A percentile compares a stretch with the other conserved stretches of the same genome.
Conservation (phyloP, 2,329 filamentous ascomycete genomes). For the Exophiala aquamarina region DNA sequence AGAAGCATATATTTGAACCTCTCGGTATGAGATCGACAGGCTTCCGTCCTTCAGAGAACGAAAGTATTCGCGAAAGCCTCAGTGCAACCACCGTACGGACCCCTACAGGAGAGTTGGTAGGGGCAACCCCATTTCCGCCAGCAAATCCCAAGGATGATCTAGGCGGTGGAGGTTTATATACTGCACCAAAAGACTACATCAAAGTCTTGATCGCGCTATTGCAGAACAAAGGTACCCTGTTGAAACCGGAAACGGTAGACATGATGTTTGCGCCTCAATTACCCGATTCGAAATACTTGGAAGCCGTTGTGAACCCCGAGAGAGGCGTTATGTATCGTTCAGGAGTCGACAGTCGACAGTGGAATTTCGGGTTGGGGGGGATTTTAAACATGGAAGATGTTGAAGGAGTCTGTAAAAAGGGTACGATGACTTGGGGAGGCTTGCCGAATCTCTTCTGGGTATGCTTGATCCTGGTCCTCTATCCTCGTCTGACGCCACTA, state of each 20-base stretch:
- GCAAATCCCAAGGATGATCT: slow-evolving; percentile 40
- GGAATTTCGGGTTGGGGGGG: slow-evolving; percentile 22
- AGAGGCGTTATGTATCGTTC: slow-evolving; percentile 10
- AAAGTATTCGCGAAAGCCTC: slow-evolving; percentile 4
- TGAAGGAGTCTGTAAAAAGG: slow-evolving; percentile 15
- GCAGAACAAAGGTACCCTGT: slow-evolving; percentile 33
- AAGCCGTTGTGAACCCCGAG: slow-evolving; percentile 1
- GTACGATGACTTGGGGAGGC: slow-evolving; percentile 28
- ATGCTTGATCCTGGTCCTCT: background rate
- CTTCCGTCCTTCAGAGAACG: slow-evolving; percentile 14
- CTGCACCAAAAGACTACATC: slow-evolving; percentile 30
- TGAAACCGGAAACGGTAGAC: slow-evolving; percentile 28
- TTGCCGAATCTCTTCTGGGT: slow-evolving; percentile 29
- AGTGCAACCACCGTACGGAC: slow-evolving; percentile 42
- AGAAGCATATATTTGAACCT: slow-evolving; percentile 46
- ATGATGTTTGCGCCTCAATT: slow-evolving; percentile 24
- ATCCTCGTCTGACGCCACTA: background rate
- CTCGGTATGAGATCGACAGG: slow-evolving; percentile 41
- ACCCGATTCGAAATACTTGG: slow-evolving; percentile 2
- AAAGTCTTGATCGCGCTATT: slow-evolving; percentile 35
- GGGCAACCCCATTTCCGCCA: slow-evolving; percentile 39
- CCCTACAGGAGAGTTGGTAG: slow-evolving; percentile 37
- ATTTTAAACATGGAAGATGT: slow-evolving; percentile 19
- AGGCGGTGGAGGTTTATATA: slow-evolving; percentile 48
- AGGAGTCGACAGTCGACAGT: slow-evolving; percentile 8